Percentiles rank a stretch among this genome's conserved stretches.
Conservation (phyloP, 768 basidiomycete species). For the Cystobasidium ongulense region DNA sequence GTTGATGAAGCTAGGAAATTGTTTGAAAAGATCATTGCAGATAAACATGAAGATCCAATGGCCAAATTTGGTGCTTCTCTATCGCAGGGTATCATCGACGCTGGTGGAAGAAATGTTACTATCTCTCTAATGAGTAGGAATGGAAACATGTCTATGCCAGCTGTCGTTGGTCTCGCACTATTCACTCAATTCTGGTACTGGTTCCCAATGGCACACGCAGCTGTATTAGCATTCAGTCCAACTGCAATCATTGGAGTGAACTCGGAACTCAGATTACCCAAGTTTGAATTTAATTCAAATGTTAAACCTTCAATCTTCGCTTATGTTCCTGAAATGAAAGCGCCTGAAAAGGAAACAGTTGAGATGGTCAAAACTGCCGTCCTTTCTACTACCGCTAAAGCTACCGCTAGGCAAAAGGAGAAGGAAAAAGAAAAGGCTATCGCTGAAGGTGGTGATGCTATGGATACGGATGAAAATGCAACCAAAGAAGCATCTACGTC, state of each 20-base stretch:
- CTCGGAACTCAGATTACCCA: constrained; percentile 80
- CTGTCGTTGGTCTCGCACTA: constrained; percentile 94
- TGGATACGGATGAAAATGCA: constrained; percentile 58
- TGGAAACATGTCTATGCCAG: constrained; percentile 82
- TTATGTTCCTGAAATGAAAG: constrained; percentile 75
- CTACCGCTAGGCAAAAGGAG: constrained; percentile 87
- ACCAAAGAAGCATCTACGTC: constrained; percentile 39
- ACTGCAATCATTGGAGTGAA: constrained; percentile 90
- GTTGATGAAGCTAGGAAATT: constrained; percentile 69
- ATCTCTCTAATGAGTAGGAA: constrained; percentile 87
- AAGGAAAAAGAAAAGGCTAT: constrained; percentile 61
- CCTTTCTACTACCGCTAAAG: constrained; percentile 91
- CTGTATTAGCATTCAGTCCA: constrained; percentile 84
- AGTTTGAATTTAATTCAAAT: constrained; percentile 83
- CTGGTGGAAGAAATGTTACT: constrained; percentile 91
- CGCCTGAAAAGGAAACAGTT: constrained; percentile 83
- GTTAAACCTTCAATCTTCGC: constrained; percentile 84
- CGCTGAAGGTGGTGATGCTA: constrained; percentile 62
- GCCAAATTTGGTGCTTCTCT: constrained; percentile 94
- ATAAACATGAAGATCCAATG: constrained; percentile 99
- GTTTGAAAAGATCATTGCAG: constrained; percentile 77
- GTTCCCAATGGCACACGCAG: constrained; percentile 93
- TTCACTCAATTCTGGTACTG: constrained; percentile 99
- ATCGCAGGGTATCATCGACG: constrained; percentile 94
- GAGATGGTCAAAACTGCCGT: constrained; percentile 90